phyloP scores from a whole-genome alignment of 2,329 filamentous ascomycete species.

The Beauveria sp. region DNA sequence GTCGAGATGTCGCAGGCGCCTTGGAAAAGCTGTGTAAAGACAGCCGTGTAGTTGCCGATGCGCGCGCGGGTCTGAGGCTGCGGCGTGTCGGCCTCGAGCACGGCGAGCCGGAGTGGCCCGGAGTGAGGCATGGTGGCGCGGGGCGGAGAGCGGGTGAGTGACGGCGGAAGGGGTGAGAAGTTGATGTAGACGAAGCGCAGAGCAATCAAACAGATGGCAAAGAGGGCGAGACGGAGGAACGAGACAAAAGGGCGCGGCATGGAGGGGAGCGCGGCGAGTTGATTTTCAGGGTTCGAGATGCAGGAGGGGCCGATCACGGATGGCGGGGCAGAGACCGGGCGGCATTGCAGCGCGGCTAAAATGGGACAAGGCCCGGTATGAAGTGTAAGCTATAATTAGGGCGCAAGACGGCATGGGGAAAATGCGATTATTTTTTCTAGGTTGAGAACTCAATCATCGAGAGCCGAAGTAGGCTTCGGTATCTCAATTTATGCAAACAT shows the following conservation, averaged over 20 bases:
- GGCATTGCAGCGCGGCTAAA: conserved; percentile 4
- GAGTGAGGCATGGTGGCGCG: background rate
- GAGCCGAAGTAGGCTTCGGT: too few relatives aligned
- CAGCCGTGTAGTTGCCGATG: conserved; percentile 65
- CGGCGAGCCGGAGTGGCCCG: conserved; percentile 63
- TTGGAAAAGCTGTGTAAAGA: conserved; percentile 56
- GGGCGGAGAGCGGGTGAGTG: conserved; percentile 15
- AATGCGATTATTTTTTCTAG: too few relatives aligned
- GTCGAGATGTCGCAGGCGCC: conserved; percentile 42
- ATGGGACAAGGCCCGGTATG: background rate
- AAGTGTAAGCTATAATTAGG: background rate
- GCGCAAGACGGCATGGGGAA: background rate
- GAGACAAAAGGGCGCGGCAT: background rate
- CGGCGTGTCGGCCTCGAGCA: conserved; percentile 83
- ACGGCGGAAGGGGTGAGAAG: conserved; percentile 15
- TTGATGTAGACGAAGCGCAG: background rate
- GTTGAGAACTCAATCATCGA: too few relatives aligned
- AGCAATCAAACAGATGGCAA: background rate
- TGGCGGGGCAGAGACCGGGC: background rate
- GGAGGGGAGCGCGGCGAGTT: background rate
- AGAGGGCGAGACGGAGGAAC: background rate
- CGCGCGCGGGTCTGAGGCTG: conserved; percentile 53
- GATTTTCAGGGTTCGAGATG: background rate
- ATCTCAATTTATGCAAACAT: background rate
- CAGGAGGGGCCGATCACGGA: conserved; percentile 5